These are phyloP conservation scores for Nicotiana knightiana DNA, from an alignment of 257 asterid species.

Conservation along the genomic window DNA sequence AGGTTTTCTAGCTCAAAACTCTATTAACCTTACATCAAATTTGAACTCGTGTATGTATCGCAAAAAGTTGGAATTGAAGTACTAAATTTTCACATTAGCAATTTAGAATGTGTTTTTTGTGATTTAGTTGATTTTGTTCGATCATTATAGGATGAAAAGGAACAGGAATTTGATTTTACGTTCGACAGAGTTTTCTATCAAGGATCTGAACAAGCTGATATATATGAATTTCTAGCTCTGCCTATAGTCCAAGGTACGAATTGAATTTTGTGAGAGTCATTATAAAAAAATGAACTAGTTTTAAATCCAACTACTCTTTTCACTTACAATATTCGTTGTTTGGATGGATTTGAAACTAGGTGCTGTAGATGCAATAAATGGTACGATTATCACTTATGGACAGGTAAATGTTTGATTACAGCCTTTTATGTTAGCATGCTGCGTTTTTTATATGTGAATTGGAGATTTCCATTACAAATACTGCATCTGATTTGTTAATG, in stretches of 20 bases:
- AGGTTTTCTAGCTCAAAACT: conserved; percentile 27
- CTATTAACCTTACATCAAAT: background rate
- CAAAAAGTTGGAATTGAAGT: background rate
- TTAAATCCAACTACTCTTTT: background rate
- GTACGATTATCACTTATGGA: conserved; percentile 72
- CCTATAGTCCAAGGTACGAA: conserved; percentile 58
- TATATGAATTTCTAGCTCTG: conserved; percentile 59
- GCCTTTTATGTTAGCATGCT: conserved; percentile 7
- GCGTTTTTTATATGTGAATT: background rate
- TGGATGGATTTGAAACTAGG: conserved; percentile 30
- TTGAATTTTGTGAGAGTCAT: background rate
- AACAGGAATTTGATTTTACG: conserved; percentile 57
- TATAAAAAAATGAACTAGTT: background rate
- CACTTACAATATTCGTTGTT: background rate
- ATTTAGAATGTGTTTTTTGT: background rate
- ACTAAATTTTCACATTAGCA: background rate
- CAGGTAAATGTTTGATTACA: conserved; percentile 45
- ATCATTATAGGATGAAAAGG: conserved; percentile 61
- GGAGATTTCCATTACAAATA: conserved; percentile 7
- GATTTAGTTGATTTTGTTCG: background rate
- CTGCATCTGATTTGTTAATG: background rate
- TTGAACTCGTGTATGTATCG: background rate
- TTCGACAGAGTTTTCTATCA: conserved; percentile 75
- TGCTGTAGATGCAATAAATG: conserved; percentile 60
- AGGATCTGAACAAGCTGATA: conserved; percentile 64